phyloP scores from a whole-genome alignment of 148 eudicot genomes.

The Rhododendron williamsianum region DNA sequence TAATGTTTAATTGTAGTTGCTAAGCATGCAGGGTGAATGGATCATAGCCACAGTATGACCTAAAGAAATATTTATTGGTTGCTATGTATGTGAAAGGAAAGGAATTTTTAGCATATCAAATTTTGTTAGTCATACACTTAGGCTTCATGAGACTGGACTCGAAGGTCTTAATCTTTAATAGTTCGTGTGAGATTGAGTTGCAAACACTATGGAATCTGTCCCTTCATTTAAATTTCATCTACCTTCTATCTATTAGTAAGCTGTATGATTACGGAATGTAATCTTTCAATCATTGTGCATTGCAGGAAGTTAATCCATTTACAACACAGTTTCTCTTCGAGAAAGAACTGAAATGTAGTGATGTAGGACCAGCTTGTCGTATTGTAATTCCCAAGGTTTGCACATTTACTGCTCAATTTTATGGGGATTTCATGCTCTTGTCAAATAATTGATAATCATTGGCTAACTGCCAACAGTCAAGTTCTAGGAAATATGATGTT shows the following conservation, averaged over 20 bases:
- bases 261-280: not conserved
- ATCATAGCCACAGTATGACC: not conserved
- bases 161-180: too few relatives aligned
- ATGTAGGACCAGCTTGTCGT: conserved; percentile 8
- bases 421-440: not conserved
- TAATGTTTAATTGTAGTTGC: not conserved
- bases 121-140: not conserved
- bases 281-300: not conserved
- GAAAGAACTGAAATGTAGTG: conserved; percentile 20
- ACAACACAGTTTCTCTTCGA: conserved; percentile 10
- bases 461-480: too few relatives aligned
- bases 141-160: too few relatives aligned
- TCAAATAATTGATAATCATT: too few relatives aligned
- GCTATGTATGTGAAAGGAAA: not conserved
- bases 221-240: not conserved
- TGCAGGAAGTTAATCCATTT: conserved; percentile 15
- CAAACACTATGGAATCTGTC: not conserved
- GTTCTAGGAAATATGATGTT: too few relatives aligned
- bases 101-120: not conserved
- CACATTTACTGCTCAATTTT: not conserved
- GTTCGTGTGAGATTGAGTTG: not conserved
- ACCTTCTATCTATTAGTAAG: not conserved
- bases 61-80: not conserved
- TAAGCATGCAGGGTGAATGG: not conserved
- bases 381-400: conserved; percentile 20